Percentiles rank a stretch among this genome's conserved stretches.
phyloP scores from a whole-genome alignment of 129 eudicot species.

The Flaveria brownii region DNA sequence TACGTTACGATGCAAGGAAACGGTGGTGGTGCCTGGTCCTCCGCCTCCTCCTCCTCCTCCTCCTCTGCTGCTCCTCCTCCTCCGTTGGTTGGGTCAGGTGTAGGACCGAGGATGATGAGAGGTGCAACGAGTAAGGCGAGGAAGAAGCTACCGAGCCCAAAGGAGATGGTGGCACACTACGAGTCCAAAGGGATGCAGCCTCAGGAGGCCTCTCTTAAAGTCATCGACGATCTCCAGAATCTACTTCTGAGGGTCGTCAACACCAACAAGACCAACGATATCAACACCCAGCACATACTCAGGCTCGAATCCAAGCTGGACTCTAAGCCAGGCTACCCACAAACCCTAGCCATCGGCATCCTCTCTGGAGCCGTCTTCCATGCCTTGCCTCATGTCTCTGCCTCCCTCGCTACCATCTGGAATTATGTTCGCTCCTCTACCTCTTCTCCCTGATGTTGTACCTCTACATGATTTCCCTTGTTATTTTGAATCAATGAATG shows the following conservation, averaged over 20 bases:
- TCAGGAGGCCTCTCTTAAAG: slow-evolving; percentile 71
- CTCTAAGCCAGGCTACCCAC: slow-evolving; percentile 68
- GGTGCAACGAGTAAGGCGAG: too few relatives aligned
- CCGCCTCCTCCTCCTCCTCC: too few relatives aligned
- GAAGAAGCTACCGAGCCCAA: slow-evolving; percentile 40
- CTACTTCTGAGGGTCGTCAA: slow-evolving; percentile 48
- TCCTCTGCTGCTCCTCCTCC: too few relatives aligned
- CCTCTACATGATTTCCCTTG: neutral
- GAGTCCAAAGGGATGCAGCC: slow-evolving; percentile 67
- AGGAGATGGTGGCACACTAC: slow-evolving; percentile 53
- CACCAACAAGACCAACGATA: slow-evolving; percentile 10
- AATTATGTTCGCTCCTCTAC: slow-evolving; percentile 28
- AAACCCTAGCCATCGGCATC: slow-evolving; percentile 39
- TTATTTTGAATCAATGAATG: too few relatives aligned
- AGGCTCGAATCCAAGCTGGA: slow-evolving; percentile 71
- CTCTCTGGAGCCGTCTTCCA: slow-evolving; percentile 30
- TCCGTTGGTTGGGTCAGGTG: too few relatives aligned
- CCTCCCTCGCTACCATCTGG: slow-evolving; percentile 23
- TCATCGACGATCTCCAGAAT: slow-evolving; percentile 69
- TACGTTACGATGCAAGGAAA: too few relatives aligned
- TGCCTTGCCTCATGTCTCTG: slow-evolving; percentile 20
- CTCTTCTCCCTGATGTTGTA: slow-evolving; percentile 9
- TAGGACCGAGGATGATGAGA: neutral
- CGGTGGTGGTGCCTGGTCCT: too few relatives aligned
- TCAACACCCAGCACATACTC: slow-evolving; percentile 23